Evolutionary conservation across 768 basidiomycete species (phyloP), one percentile per base, ranked within the genome.

Genomic region (Filobasidium wieringae): DNA sequence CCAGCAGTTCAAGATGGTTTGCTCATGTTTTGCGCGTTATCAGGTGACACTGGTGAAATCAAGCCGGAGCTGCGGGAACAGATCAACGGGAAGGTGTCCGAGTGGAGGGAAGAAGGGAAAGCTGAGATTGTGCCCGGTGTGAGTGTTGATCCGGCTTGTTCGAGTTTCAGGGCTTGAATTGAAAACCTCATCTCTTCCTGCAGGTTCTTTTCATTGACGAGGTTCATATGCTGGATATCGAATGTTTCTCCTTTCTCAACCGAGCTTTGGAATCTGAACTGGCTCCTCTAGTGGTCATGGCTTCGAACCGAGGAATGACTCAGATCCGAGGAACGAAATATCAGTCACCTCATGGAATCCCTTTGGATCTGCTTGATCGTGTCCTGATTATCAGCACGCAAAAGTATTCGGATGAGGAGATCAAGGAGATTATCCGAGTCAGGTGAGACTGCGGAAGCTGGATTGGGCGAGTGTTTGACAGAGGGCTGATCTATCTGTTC

Each of bases 141-240:
- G 69, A 51, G 82, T 80, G 39, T 59, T 31, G 22, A 39, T 22
- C 30, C 1, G 15, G 27, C 50, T 9, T n/a, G 33, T 7, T 19
- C 11, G 11, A 32, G 7, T 29, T 50, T 22, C 26, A 4, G 8
- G 41, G 17, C 19, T 29, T 14, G 7, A 12, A 53, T 47, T 30
- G 29, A n/a, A 40, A 37, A 39, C 37, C 52, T 22, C 11, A 40
- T 55, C 19, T 50, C 55, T 32, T 40, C 30, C 19, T 37, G 12
- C 66, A 92, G 88, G 88, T 95, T n/a, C 78, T 95, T 12, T 96
- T 96, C 78, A 95, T 96, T 66, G 93, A 97, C 75, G 93, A 96
- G 76, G 93, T 96, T 12, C 93, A 97, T 79, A 99, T 99, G 93
- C 84, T 99, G 64, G 93, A 99, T 73, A 96, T 99, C 62, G 93